These are phyloP conservation scores for Sporisorium sorghi DNA, from an alignment of 1,284 basidiomycete species.

Conservation along the genomic window DNA sequence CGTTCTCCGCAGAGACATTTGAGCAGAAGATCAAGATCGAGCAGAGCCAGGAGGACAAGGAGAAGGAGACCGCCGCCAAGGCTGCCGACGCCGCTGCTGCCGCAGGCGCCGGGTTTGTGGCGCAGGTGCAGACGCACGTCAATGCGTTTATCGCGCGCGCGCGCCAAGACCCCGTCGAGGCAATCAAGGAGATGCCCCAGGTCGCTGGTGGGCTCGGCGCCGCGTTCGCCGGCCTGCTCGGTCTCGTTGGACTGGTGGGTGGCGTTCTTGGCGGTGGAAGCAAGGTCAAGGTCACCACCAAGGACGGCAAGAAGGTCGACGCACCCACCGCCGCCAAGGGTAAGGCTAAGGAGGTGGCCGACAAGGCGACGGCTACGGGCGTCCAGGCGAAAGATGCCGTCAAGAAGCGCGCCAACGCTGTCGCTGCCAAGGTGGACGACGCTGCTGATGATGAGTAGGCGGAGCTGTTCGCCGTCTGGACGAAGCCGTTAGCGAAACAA, in stretches of 20 bases:
- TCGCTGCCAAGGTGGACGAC: slow-evolving; percentile 52
- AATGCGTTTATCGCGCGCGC: slow-evolving; percentile 49
- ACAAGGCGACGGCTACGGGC: slow-evolving; percentile 52
- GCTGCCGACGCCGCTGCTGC: slow-evolving; percentile 33
- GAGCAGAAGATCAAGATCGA: slow-evolving; percentile 64
- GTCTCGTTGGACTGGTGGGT: slow-evolving; percentile 56
- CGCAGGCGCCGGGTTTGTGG: slow-evolving; percentile 33
- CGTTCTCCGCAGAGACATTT: slow-evolving; percentile 63
- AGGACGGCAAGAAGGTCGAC: slow-evolving; percentile 58
- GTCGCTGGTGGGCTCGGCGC: slow-evolving; percentile 61
- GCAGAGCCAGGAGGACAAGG: slow-evolving; percentile 56
- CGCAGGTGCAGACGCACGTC: slow-evolving; percentile 46
- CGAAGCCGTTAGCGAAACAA: too few species aligned
- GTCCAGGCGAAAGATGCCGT: slow-evolving; percentile 52
- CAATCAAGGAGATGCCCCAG: slow-evolving; percentile 61
- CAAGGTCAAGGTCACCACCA: slow-evolving; percentile 36
- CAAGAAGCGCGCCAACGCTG: slow-evolving; percentile 56
- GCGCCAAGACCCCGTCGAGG: slow-evolving; percentile 55
- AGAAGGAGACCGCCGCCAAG: slow-evolving; percentile 36
- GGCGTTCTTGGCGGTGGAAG: slow-evolving; percentile 50
- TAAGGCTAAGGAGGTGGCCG: slow-evolving; percentile 47
- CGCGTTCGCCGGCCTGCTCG: slow-evolving; percentile 55
- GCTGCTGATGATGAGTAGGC: slow-evolving; percentile 47
- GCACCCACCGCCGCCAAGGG: slow-evolving; percentile 42
- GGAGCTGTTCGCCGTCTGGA: too few species aligned